Percentiles rank a stretch among this genome's conserved stretches.
Evolutionary conservation across 208 protist species (phyloP).

Genomic region (Herpetomonas samuelpessoai): DNA sequence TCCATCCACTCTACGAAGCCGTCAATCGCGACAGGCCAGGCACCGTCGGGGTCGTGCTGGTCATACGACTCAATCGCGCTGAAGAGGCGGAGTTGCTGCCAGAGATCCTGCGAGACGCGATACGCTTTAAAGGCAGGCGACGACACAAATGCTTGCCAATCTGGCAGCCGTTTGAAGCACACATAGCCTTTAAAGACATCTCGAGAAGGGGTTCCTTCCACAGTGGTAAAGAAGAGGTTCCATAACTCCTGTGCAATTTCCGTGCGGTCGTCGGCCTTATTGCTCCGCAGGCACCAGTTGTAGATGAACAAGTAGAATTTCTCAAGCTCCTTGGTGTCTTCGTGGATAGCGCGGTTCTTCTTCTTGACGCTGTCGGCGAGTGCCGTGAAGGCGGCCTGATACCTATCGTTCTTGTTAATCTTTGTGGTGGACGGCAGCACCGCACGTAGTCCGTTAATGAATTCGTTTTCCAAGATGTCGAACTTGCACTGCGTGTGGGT

Average conservation of each 20-base stretch:
- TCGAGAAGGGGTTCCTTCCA: conserved; percentile 1
- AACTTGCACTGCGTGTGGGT: conserved; percentile 16
- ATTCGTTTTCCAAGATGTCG: conserved; percentile 45
- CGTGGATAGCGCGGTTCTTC: conserved; percentile 22
- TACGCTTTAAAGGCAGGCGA: conserved; percentile 17
- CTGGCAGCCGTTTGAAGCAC: conserved; percentile 35
- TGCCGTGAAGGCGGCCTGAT: conserved; percentile 16
- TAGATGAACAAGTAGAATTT: conserved; percentile 66
- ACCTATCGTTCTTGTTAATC: background rate
- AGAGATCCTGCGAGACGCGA: conserved; percentile 55
- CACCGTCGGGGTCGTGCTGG: conserved; percentile 54
- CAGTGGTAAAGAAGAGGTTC: conserved; percentile 42
- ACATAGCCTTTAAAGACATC: conserved; percentile 37
- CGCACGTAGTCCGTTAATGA: conserved; percentile 24
- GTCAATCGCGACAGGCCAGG: conserved; percentile 82
- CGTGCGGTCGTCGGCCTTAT: conserved; percentile 21
- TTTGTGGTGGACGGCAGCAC: background rate
- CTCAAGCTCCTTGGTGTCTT: conserved; percentile 18
- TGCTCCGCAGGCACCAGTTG: conserved; percentile 36
- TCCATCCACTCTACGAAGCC: conserved; percentile 65
- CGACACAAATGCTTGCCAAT: conserved; percentile 63
- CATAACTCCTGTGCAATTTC: conserved; percentile 67
- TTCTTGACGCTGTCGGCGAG: conserved; percentile 20
- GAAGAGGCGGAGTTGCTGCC: conserved; percentile 73
- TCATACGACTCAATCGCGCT: conserved; percentile 40